Percentiles rank a stretch among this genome's conserved stretches.
Evolutionary conservation across 2,329 filamentous ascomycete species (phyloP).

Genomic region (Diaporthe citrichinensis): DNA sequence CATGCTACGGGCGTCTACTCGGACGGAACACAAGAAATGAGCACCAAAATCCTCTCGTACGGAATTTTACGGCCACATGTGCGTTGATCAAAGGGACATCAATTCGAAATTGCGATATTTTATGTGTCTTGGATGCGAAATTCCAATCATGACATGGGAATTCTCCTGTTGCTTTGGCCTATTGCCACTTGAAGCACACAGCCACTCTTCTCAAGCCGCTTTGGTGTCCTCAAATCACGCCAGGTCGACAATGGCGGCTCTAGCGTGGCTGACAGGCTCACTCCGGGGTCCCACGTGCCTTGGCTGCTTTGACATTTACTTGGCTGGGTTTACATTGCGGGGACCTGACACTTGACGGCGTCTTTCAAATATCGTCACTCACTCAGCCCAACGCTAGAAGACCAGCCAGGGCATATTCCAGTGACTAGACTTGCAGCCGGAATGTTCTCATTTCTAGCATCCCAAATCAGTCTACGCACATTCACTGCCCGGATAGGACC

Average conservation of each 20-base stretch:
- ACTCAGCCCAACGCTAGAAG: conserved; percentile 13
- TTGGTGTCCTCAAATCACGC: background rate
- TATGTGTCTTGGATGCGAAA: background rate
- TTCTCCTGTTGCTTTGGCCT: background rate
- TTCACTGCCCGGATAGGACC: background rate
- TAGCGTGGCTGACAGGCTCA: conserved; percentile 13
- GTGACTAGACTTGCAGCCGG: background rate
- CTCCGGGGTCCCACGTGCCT: conserved; percentile 15
- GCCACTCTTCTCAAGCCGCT: background rate
- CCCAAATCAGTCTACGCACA: background rate
- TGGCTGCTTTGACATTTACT: conserved; percentile 20
- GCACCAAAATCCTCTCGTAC: no score
- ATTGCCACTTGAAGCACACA: conserved; percentile 26
- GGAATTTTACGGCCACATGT: background rate
- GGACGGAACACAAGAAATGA: background rate
- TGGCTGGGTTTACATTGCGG: background rate
- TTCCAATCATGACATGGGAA: background rate
- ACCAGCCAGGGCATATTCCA: conserved; percentile 10
- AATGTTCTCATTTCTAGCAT: background rate
- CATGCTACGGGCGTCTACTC: background rate
- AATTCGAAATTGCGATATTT: background rate
- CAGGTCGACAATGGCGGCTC: conserved; percentile 3
- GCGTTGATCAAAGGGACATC: background rate
- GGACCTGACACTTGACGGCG: background rate
- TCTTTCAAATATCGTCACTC: conserved; percentile 5